These are phyloP conservation scores for Geopyxis carbonaria DNA, from an alignment of 495 filamentous ascomycete genomes.

Conservation along the genomic window DNA sequence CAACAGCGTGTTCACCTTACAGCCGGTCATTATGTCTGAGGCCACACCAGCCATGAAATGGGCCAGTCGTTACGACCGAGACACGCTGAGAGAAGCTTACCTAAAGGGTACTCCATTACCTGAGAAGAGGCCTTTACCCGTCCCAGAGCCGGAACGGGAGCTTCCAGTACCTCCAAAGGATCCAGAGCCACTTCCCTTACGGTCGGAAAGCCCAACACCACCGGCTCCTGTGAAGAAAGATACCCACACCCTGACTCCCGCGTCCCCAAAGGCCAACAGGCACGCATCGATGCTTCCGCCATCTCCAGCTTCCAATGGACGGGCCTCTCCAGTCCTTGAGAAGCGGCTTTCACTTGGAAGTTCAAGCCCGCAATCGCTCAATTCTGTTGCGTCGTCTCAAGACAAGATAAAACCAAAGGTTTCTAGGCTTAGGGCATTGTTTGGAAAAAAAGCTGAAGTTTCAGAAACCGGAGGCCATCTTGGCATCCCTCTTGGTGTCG, in stretches of 20 bases:
- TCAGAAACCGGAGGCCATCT: conserved; percentile 15
- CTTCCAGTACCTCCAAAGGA: conserved; percentile 20
- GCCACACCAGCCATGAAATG: conserved; percentile 91
- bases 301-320: conserved; percentile 22
- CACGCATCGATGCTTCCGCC: conserved; percentile 7
- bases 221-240: too few species aligned
- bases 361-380: conserved; percentile 9
- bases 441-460: conserved; percentile 20
- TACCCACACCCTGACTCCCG: conserved; percentile 20
- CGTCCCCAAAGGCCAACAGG: conserved; percentile 3
- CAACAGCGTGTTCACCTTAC: conserved; percentile 78
- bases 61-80: conserved; percentile 79
- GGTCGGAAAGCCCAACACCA: too few species aligned
- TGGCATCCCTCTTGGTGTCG: conserved; percentile 7
- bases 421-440: conserved; percentile 13
- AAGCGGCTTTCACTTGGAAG: conserved; percentile 1
- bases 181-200: too few species aligned
- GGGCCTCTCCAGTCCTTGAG: conserved; percentile 14
- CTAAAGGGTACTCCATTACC: conserved; percentile 29
- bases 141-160: conserved; percentile 17
- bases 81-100: conserved; percentile 64
- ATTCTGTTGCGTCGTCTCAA: conserved; percentile 15
- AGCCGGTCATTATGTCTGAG: conserved; percentile 69
- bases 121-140: conserved; percentile 14
- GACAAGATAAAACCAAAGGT: conserved; percentile 11